Evolutionary conservation across 345 rosid genomes (phyloP).

Genomic region (Moricandia moricandioides): DNA sequence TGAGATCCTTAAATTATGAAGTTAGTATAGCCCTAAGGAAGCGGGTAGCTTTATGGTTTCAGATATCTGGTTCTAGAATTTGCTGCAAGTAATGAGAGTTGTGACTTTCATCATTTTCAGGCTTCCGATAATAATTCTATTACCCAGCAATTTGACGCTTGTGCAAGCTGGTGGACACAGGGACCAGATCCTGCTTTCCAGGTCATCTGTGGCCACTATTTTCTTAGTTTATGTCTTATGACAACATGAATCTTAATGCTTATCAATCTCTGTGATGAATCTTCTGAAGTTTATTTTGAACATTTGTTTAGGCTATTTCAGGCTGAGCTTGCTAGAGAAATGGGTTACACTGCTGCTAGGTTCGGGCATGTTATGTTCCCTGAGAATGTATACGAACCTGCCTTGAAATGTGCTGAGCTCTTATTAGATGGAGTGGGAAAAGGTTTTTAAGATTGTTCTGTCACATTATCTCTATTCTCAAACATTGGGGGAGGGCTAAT

Average conservation of each 20-base stretch:
- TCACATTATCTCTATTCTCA: background rate
- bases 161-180: slow-evolving; percentile 99
- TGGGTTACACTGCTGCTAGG: slow-evolving; percentile 97
- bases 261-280: slow-evolving; percentile 20
- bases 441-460: slow-evolving; percentile 46
- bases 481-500: slow-evolving; percentile 3
- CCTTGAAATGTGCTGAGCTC: slow-evolving; percentile 82
- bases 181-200: slow-evolving; percentile 90
- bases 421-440: slow-evolving; percentile 89
- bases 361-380: slow-evolving; percentile 99
- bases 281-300: slow-evolving; percentile 55
- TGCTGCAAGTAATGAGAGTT: slow-evolving; percentile 3
- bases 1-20: background rate
- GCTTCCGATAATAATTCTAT: slow-evolving; percentile 44
- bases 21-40: background rate
- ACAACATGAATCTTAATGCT: background rate
- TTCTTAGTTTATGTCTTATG: background rate
- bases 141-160: slow-evolving; percentile 87
- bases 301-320: slow-evolving; percentile 74
- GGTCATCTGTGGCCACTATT: slow-evolving; percentile 50
- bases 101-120: slow-evolving; percentile 31
- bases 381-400: slow-evolving; percentile 96
- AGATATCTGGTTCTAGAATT: background rate
- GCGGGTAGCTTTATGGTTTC: background rate
- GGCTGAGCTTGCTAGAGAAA: slow-evolving; percentile 95